Percentiles rank a stretch among this genome's conserved stretches.
phyloP scores from a whole-genome alignment of 495 filamentous ascomycete species.

The Rhypophila decipiens region DNA sequence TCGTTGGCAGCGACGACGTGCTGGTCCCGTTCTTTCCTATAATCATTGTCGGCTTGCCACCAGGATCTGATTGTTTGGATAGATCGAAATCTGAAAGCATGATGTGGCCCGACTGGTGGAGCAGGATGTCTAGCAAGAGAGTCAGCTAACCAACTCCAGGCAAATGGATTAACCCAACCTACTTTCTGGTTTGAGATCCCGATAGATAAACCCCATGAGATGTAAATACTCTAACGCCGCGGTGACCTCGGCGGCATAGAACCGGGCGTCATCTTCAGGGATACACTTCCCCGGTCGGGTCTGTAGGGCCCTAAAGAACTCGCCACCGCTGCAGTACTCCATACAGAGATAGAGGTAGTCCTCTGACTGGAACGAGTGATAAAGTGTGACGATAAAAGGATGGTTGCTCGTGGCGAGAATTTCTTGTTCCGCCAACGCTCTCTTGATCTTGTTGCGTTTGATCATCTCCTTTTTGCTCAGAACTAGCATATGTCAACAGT shows the following conservation, averaged over 20 bases:
- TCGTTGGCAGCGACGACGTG: constrained; percentile 76
- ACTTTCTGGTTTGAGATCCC: constrained; percentile 98
- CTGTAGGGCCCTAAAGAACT: constrained; percentile 96
- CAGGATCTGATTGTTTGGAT: constrained; percentile 94
- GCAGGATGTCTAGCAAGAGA: constrained; percentile 68
- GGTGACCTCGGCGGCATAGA: constrained; percentile 98
- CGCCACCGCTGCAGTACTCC: constrained; percentile 98
- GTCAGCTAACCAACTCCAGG: constrained; percentile 12
- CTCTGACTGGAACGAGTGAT: constrained; percentile 98
- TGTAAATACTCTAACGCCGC: constrained; percentile 95
- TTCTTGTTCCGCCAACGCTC: constrained; percentile 94
- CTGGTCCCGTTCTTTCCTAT: constrained; percentile 76
- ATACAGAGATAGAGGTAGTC: constrained; percentile 98
- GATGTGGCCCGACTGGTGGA: constrained; percentile 97
- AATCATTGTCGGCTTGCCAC: constrained; percentile 96
- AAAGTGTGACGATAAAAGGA: constrained; percentile 96
- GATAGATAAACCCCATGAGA: constrained; percentile 98
- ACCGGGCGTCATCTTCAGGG: constrained; percentile 90
- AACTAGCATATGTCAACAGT: constrained; percentile 53
- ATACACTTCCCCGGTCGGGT: constrained; percentile 96
- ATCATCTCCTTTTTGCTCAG: constrained; percentile 99
- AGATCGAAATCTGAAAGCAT: constrained; percentile 99
- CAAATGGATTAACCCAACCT: constrained; percentile 26
- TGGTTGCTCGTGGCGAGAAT: constrained; percentile 98
- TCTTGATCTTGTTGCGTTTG: constrained; percentile 99